A percentile compares a stretch with the other conserved stretches of the same genome.
Evolutionary conservation across 2,329 filamentous ascomycete genomes (phyloP).

Genomic region (Allantophomopsis lycopodina): DNA sequence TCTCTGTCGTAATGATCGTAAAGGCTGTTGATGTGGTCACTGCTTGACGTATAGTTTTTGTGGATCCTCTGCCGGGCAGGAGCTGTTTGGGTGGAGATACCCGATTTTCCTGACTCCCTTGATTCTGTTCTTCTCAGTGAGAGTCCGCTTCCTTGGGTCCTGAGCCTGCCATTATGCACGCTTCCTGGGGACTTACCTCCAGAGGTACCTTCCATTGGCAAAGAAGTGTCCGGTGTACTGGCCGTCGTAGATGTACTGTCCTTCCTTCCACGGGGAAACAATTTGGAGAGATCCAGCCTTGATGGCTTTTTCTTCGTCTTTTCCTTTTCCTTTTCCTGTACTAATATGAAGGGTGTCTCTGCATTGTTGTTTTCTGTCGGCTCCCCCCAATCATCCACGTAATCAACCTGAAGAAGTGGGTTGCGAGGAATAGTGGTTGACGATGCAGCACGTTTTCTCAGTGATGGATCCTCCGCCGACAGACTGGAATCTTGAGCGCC

Average conservation of each 20-base stretch:
- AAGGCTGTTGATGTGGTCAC: slow-evolving; percentile 7
- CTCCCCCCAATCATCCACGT: slow-evolving; percentile 9
- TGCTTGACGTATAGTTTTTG: slow-evolving; percentile 3
- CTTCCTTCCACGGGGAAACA: slow-evolving; percentile 13
- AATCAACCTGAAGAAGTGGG: slow-evolving; percentile 12
- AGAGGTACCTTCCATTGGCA: slow-evolving; percentile 7
- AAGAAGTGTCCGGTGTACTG: slow-evolving; percentile 3
- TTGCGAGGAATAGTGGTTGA: slow-evolving; percentile 11
- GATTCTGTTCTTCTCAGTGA: neutral
- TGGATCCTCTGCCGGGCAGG: neutral
- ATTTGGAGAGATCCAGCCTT: slow-evolving; percentile 14
- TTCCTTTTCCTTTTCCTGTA: neutral
- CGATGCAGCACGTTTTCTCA: slow-evolving; percentile 21
- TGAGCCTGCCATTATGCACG: neutral
- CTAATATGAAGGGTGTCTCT: no score
- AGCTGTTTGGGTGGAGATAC: neutral
- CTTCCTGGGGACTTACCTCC: neutral
- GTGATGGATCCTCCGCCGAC: slow-evolving; percentile 21
- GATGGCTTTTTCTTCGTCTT: slow-evolving; percentile 14
- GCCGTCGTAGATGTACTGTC: slow-evolving; percentile 5
- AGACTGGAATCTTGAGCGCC: slow-evolving; percentile 15
- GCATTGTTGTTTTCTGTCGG: slow-evolving; percentile 5
- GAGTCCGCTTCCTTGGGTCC: neutral
- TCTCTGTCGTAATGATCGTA: slow-evolving; percentile 14
- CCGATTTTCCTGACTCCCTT: neutral